Evolutionary conservation across 208 protist genomes (phyloP).

Genomic region (Trypanosoma scelopori): DNA sequence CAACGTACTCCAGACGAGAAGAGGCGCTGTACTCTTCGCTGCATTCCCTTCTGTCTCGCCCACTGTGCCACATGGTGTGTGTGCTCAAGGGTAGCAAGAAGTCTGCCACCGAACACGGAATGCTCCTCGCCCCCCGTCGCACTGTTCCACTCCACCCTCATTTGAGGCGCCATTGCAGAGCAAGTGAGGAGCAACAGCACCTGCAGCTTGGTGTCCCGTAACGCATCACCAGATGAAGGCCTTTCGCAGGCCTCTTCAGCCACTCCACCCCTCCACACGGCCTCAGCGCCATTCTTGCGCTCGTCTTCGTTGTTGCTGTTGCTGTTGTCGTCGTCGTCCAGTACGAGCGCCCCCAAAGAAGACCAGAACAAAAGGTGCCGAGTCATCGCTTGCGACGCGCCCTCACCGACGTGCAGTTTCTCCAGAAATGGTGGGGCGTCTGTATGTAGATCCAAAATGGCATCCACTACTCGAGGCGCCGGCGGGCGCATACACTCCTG

Average conservation of each 20-base stretch:
- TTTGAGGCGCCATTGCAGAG: background rate
- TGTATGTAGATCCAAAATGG: slow-evolving; percentile 6
- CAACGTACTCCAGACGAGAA: background rate
- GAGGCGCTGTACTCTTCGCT: slow-evolving; percentile 1
- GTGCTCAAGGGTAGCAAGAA: slow-evolving; percentile 14
- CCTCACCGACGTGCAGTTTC: background rate
- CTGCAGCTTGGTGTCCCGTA: background rate
- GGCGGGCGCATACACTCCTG: background rate
- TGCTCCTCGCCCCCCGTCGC: background rate
- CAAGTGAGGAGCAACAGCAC: background rate
- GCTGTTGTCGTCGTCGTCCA: slow-evolving; percentile 2
- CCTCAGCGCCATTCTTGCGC: background rate
- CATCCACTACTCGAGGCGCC: slow-evolving; percentile 8
- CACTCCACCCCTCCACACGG: background rate
- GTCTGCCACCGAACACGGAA: background rate
- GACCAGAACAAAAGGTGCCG: slow-evolving; percentile 19
- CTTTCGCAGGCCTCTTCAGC: background rate
- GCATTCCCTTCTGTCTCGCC: slow-evolving; percentile 15
- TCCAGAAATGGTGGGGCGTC: background rate
- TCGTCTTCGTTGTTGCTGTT: background rate
- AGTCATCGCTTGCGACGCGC: background rate
- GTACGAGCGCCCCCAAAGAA: slow-evolving; percentile 10
- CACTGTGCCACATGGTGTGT: background rate
- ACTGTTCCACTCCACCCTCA: slow-evolving; percentile 1
- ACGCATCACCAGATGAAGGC: background rate